Percentiles rank a stretch among this genome's conserved stretches.
Evolutionary conservation across 2,329 filamentous ascomycete species (phyloP).

Genomic region (Didymella pomorum): DNA sequence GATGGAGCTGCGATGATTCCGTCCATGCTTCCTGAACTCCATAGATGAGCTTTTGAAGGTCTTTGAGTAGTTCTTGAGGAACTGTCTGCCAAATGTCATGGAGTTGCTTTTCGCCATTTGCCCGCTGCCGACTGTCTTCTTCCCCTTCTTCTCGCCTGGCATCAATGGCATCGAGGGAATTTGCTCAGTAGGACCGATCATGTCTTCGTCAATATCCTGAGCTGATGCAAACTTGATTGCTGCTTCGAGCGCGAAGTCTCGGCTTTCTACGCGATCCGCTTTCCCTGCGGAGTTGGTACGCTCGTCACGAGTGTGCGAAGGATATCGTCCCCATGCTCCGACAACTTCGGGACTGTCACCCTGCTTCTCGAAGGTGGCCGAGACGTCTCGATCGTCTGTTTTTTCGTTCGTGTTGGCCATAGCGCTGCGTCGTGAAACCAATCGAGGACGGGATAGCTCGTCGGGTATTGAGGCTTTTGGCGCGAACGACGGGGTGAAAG

Average conservation of each 20-base stretch:
- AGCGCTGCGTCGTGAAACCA: slow-evolving; percentile 32
- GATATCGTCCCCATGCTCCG: slow-evolving; percentile 57
- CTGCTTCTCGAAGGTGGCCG: slow-evolving; percentile 38
- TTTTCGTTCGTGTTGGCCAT: slow-evolving; percentile 21
- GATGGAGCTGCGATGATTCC: slow-evolving; percentile 56
- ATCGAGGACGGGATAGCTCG: not conserved
- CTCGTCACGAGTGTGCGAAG: slow-evolving; percentile 55
- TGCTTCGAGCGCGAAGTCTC: slow-evolving; percentile 54
- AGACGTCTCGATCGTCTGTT: slow-evolving; percentile 21
- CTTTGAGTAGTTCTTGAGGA: slow-evolving; percentile 56
- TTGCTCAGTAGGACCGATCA: slow-evolving; percentile 38
- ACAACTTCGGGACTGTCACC: slow-evolving; percentile 36
- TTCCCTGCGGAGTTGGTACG: slow-evolving; percentile 52
- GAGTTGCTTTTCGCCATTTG: slow-evolving; percentile 69
- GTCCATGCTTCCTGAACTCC: slow-evolving; percentile 50
- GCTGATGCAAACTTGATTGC: slow-evolving; percentile 37
- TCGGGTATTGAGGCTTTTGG: not conserved
- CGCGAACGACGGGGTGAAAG: not conserved
- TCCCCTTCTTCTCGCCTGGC: slow-evolving; percentile 42
- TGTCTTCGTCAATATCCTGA: slow-evolving; percentile 30
- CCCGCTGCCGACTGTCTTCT: slow-evolving; percentile 69
- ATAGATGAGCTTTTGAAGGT: slow-evolving; percentile 53
- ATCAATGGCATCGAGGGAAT: slow-evolving; percentile 28
- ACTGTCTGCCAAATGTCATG: slow-evolving; percentile 51
- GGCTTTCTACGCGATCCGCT: slow-evolving; percentile 50